Evolutionary conservation across 2,329 filamentous ascomycete species (phyloP), one percentile per base, ranked within the genome.

Genomic region (Gliomastix tumulicola): DNA sequence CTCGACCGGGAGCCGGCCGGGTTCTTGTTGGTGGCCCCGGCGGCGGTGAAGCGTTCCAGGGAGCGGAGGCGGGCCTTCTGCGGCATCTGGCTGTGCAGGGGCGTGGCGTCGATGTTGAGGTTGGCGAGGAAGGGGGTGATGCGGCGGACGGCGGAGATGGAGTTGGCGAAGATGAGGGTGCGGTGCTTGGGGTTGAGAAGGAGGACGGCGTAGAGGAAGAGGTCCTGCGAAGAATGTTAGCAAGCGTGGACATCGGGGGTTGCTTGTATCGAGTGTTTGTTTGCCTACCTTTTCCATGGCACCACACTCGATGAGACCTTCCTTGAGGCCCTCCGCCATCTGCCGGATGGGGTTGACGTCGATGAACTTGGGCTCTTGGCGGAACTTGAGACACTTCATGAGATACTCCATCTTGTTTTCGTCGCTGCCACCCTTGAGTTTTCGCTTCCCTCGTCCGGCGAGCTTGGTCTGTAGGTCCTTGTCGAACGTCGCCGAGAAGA

Each of bases 401-500:
- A 98, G 72, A 53, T 97, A 96, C 44, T 94, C 88, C 79, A 97
- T 87, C 1, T 87, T 90, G 49, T 94, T 80, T 43, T 82, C 78
- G 39, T 87, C 77, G 49, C 71, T 77, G 63, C 44, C 56, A 11
- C 45, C 83, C 17, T 45, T 44, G 40, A 21, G 21, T 25, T 35
- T 40, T 21, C 39, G 75, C 39, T 76, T 79, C 16, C 74, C 71
- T 56, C 88, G 94, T 19, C 87, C 84, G 2, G 85, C 79, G 11
- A 98, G 72, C 57, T 96, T 97, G 49, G 90, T 86, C 55, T 97
- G 90, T 21, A 98, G 65, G 1, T 82, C 82, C 52, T 89, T 90
- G 55, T 94, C 85, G 58, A 98, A 95, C 0, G 92, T 98, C 0
- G 92, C 92, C 0, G 92, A 97, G 59, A 98, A 98, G 16, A 98